phyloP scores from a whole-genome alignment of 108 stramenopile species.

The Hondaea fermentalgiana region DNA sequence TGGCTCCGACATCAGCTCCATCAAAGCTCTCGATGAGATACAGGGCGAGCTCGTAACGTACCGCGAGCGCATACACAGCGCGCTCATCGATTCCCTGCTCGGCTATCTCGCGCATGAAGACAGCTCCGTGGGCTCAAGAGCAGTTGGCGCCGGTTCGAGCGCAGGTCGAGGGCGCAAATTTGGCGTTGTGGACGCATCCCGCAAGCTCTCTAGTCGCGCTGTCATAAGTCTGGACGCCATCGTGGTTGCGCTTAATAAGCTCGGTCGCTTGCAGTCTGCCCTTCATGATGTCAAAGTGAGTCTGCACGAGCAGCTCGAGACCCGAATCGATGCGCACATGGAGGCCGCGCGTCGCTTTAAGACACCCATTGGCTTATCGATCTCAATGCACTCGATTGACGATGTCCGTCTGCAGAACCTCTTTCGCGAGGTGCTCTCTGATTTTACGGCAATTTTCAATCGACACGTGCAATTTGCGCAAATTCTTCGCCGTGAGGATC shows the following conservation, averaged over 20 bases:
- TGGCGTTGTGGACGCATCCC: neutral
- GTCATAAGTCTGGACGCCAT: neutral
- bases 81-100: neutral
- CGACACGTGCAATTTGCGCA: neutral
- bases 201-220: neutral
- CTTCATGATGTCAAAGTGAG: neutral
- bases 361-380: neutral
- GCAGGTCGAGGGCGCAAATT: too few species aligned
- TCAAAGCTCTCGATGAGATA: neutral
- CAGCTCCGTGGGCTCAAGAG: neutral
- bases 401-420: neutral
- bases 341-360: neutral
- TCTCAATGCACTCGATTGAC: neutral
- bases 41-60: neutral
- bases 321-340: neutral
- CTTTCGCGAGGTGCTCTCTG: conserved; percentile 3
- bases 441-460: conserved; percentile 12
- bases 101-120: neutral
- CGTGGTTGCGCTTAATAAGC: neutral
- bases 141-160: too few species aligned
- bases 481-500: neutral
- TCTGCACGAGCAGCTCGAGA: neutral
- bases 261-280: neutral
- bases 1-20: neutral
- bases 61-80: neutral